A percentile compares a stretch with the other conserved stretches of the same genome.
These are phyloP conservation scores for Ceratocystis colombiana DNA, from an alignment of 2,329 filamentous ascomycete genomes.

Conservation along the genomic window DNA sequence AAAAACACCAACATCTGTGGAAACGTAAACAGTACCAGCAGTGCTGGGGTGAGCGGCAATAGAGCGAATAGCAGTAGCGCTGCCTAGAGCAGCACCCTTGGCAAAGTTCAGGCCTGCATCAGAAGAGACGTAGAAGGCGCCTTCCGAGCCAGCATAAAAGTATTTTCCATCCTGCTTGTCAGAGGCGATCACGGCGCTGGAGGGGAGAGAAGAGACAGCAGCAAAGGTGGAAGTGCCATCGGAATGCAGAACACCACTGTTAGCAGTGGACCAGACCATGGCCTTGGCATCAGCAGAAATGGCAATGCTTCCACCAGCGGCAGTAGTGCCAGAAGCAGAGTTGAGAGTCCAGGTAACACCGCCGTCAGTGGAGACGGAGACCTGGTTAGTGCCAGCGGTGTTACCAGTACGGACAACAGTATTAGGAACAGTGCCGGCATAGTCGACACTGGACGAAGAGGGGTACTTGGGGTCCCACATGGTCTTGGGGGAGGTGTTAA, in stretches of 20 bases:
- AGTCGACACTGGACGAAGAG: constrained; percentile 40
- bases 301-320: constrained; percentile 15
- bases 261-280: constrained; percentile 29
- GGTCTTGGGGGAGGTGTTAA: constrained; percentile 37
- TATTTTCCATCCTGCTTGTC: constrained; percentile 44
- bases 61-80: constrained; percentile 42
- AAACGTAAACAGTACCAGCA: constrained; percentile 51
- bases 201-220: constrained; percentile 17
- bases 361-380: constrained; percentile 20
- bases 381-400: constrained; percentile 35
- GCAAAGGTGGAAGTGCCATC: constrained; percentile 9
- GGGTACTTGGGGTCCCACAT: constrained; percentile 43
- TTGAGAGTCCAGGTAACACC: constrained; percentile 14
- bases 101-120: constrained; percentile 41
- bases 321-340: constrained; percentile 19
- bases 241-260: constrained; percentile 20
- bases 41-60: constrained; percentile 47
- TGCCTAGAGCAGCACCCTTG: constrained; percentile 33
- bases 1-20: constrained; percentile 46
- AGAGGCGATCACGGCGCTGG: constrained; percentile 39
- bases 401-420: constrained; percentile 45
- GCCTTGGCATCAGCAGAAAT: constrained; percentile 32
- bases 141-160: constrained; percentile 43
- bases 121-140: constrained; percentile 44
- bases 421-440: constrained; percentile 38